Evolutionary conservation across 2,329 filamentous ascomycete genomes (phyloP), one percentile per base, ranked within the genome.

Genomic region (Graphilbum ipis-grandicollis): DNA sequence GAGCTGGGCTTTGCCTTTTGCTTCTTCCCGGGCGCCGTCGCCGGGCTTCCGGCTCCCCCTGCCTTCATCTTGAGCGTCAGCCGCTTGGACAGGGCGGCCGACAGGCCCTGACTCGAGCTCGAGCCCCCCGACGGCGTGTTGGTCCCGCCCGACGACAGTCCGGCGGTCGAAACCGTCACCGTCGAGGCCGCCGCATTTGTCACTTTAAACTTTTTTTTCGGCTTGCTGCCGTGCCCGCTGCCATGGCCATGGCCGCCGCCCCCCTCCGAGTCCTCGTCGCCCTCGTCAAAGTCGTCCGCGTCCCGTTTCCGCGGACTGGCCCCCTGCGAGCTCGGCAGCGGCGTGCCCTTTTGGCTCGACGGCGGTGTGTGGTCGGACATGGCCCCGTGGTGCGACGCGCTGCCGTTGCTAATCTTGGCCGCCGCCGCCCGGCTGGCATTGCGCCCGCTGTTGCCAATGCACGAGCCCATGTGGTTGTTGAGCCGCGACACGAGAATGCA

Each of bases 391-490:
- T 30, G 28, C 45, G 58, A 58, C 43, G 50, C 54, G 40, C 57
- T 63, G 41, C 65, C 68, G 44, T 72, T 74, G 47, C 65, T 71
- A 43, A 77, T 69, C 56, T 75, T 76, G 45, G 71, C 66, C 9
- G 71, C 67, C 10, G 73, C 73, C 8, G 68, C 69, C 39, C 71
- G 60, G 42, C 71, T 74, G 13, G 72, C 71, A 44, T 69, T 74
- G 25, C 73, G 63, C 19, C 72, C 71, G 45, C 70, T 74, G 50
- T 75, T 76, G 31, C 71, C 72, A 42, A 77, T 77, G 50, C 72
- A 76, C 15, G 70, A 74, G 25, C 70, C 70, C 71, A 78, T 76
- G 53, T 78, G 73, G 43, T 75, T 75, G 52, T 75, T 76, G 43
- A 78, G 57, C 30, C 72, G 64, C 38, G 71, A 75, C 36, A 77